A percentile compares a stretch with the other conserved stretches of the same genome.
Conservation (phyloP, 495 filamentous ascomycete genomes). For the Penicillium manginii region DNA sequence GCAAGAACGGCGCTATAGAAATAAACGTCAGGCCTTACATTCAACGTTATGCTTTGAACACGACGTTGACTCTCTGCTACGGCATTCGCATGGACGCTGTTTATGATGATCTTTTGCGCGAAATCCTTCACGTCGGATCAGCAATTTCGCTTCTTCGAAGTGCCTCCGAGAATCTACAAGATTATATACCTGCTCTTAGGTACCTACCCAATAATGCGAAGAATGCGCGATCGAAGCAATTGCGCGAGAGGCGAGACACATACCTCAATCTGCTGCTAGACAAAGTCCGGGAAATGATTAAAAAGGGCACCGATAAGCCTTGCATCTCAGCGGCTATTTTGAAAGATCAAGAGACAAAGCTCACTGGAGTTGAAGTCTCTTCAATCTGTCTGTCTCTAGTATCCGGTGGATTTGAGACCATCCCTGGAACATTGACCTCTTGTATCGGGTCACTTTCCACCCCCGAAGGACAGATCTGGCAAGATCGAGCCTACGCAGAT, state of each 20-base stretch:
- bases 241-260: conserved; percentile 47
- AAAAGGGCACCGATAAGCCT: conserved; percentile 55
- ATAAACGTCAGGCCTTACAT: conserved; percentile 48
- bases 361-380: conserved; percentile 51
- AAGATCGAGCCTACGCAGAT: conserved; percentile 56
- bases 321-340: conserved; percentile 55
- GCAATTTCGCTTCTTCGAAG: conserved; percentile 53
- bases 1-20: conserved; percentile 39
- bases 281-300: conserved; percentile 51
- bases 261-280: conserved; percentile 52
- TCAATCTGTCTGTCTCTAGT: conserved; percentile 55
- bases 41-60: conserved; percentile 55
- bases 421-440: conserved; percentile 52
- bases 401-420: conserved; percentile 57
- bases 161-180: conserved; percentile 55
- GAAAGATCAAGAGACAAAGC: conserved; percentile 54
- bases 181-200: conserved; percentile 52
- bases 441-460: conserved; percentile 53
- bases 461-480: conserved; percentile 50
- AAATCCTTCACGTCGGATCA: conserved; percentile 55
- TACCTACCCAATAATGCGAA: conserved; percentile 55
- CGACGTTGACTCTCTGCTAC: conserved; percentile 55
- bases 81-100: conserved; percentile 58
- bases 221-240: conserved; percentile 46
- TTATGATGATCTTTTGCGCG: conserved; percentile 50